These are phyloP conservation scores for Symbiodinium natans DNA, from an alignment of 73 alveolate species.

Conservation along the genomic window DNA sequence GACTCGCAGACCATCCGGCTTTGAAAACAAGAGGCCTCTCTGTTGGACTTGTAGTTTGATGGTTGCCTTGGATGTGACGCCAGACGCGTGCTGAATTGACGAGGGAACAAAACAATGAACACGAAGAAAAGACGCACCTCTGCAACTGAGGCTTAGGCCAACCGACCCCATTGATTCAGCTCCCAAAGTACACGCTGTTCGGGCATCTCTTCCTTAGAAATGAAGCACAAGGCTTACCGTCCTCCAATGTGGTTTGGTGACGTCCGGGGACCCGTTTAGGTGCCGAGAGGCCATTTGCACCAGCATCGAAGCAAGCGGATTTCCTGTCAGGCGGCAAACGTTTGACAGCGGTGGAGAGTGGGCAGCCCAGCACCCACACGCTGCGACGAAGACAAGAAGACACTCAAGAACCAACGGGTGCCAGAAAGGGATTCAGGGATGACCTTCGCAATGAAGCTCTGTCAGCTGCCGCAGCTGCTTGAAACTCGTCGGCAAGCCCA, in stretches of 20 bases:
- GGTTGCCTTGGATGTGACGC: neutral
- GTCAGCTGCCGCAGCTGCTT: neutral
- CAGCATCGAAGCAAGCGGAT: conserved; percentile 49
- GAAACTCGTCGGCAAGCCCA: conserved; percentile 44
- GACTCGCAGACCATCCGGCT: no score
- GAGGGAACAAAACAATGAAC: no score
- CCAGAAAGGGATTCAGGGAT: no score
- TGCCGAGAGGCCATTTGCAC: conserved; percentile 14
- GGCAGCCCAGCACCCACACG: no score
- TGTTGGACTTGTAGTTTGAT: conserved; percentile 40
- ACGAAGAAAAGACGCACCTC: no score
- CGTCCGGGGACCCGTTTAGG: neutral
- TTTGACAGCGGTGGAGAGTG: neutral
- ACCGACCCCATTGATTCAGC: conserved; percentile 71
- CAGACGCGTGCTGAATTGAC: no score
- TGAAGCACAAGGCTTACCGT: neutral
- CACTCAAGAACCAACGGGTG: no score
- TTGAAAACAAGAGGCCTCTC: conserved; percentile 13
- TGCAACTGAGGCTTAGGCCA: conserved; percentile 11
- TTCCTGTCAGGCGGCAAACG: neutral
- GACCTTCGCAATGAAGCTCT: conserved; percentile 17
- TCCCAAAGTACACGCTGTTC: conserved; percentile 83
- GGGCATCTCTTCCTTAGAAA: conserved; percentile 6
- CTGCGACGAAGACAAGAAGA: no score
- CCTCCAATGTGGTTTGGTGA: neutral